phyloP scores from a whole-genome alignment of 2,329 filamentous ascomycete species.

The Arthrobotrys entomopaga region DNA sequence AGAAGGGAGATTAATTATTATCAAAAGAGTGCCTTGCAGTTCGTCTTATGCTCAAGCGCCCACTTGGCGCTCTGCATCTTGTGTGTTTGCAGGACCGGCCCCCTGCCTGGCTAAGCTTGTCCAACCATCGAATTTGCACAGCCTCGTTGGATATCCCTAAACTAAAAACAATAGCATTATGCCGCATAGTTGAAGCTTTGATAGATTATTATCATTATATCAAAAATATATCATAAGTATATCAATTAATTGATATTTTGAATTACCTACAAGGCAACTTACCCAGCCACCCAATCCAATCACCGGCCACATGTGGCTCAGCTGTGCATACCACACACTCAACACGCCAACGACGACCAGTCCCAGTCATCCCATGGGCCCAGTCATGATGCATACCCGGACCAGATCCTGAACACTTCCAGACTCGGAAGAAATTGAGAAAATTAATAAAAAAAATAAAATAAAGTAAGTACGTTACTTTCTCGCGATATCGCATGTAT shows the following conservation, averaged over 20 bases:
- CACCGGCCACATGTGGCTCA: background rate
- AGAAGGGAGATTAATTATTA: too few species aligned
- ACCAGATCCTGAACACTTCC: too few species aligned
- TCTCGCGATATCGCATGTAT: slow-evolving; percentile 1
- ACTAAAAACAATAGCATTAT: too few species aligned
- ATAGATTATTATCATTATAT: too few species aligned
- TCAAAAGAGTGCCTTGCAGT: slow-evolving; percentile 13
- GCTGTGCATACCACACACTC: background rate
- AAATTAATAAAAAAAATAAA: background rate
- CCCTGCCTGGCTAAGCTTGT: too few species aligned
- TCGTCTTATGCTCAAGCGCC: slow-evolving; percentile 9
- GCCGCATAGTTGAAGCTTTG: too few species aligned
- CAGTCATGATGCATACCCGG: too few species aligned
- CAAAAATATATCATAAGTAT: too few species aligned
- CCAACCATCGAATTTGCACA: background rate
- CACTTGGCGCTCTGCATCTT: background rate
- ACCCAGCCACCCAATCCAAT: background rate
- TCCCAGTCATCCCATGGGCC: too few species aligned
- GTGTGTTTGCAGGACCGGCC: background rate
- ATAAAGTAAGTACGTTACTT: background rate
- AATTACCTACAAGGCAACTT: too few species aligned
- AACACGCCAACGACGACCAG: too few species aligned
- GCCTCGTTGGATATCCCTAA: background rate
- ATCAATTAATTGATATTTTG: too few species aligned
- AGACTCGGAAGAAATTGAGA: background rate